Percentiles rank a stretch among this genome's conserved stretches.
phyloP scores from a whole-genome alignment of 306 rosid genomes.

The Vicia villosa region DNA sequence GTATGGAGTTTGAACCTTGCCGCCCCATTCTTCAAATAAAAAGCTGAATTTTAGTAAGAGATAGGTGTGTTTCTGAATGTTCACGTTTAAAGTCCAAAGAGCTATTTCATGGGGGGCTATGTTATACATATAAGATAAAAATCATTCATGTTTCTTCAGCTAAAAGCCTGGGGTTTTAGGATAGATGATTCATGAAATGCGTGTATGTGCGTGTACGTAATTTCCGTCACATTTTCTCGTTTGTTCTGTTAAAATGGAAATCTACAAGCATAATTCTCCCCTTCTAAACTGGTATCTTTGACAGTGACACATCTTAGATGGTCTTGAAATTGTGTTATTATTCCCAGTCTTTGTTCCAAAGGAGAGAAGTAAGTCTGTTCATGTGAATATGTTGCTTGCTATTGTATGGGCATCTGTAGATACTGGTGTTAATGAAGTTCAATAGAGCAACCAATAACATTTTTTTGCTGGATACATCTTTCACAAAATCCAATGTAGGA shows the following conservation, averaged over 20 bases:
- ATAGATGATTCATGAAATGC: no score
- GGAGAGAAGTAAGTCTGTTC: slow-evolving; percentile 5
- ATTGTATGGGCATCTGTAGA: slow-evolving; percentile 15
- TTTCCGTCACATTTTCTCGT: no score
- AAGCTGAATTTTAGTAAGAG: not conserved
- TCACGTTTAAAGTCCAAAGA: not conserved
- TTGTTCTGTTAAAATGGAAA: no score
- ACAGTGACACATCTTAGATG: slow-evolving; percentile 8
- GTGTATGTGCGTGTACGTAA: no score
- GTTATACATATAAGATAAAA: not conserved
- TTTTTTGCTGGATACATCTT: slow-evolving; percentile 15
- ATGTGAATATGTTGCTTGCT: not conserved
- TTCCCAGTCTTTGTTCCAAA: not conserved
- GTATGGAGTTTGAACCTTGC: slow-evolving; percentile 12
- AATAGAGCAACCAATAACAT: not conserved
- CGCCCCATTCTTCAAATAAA: not conserved
- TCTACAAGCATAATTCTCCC: no score
- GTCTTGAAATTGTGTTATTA: slow-evolving; percentile 8
- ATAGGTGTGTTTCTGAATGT: not conserved
- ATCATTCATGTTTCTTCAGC: not conserved
- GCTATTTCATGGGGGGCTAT: not conserved
- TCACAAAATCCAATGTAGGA: not conserved
- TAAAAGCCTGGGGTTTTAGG: not conserved
- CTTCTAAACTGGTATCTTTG: not conserved
- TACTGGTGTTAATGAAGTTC: slow-evolving; percentile 10